phyloP scores from a whole-genome alignment of 441 rosid species.

The Populus hybrid region DNA sequence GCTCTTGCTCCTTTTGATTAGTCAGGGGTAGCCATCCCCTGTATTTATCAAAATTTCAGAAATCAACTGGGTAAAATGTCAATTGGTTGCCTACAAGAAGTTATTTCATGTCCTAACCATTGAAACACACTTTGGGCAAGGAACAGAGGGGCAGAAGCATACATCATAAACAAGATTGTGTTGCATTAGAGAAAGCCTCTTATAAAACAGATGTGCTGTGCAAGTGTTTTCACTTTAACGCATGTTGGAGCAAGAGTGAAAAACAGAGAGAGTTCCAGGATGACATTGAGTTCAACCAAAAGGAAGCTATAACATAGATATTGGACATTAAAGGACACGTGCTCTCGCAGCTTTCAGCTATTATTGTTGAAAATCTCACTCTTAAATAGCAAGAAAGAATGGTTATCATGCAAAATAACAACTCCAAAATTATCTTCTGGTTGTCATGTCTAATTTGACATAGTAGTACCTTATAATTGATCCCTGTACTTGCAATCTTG shows the following conservation, averaged over 20 bases:
- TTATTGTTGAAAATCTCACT: not conserved
- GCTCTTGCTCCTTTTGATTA: not conserved
- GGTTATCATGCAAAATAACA: not conserved
- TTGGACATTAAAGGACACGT: not conserved
- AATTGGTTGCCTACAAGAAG: not conserved
- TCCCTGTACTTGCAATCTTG: slow-evolving; percentile 96
- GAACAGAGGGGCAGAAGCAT: not conserved
- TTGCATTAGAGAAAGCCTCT: not conserved
- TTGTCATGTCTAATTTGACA: not conserved
- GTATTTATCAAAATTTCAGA: not conserved
- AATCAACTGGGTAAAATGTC: not conserved
- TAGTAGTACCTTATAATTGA: slow-evolving; percentile 55
- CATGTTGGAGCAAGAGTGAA: not conserved
- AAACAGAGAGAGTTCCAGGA: not conserved
- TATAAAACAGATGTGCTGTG: not conserved
- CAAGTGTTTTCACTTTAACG: not conserved
- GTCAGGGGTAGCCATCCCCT: not conserved
- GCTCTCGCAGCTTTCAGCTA: not conserved
- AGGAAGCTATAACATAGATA: not conserved
- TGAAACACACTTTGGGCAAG: not conserved
- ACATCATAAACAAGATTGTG: not conserved
- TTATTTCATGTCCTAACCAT: not conserved
- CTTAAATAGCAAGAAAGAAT: not conserved
- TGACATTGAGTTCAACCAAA: not conserved
- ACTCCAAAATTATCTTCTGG: not conserved